Base-by-base conservation (phyloP, 306 rosid genomes). In the Fragaria iinumae region DNA sequence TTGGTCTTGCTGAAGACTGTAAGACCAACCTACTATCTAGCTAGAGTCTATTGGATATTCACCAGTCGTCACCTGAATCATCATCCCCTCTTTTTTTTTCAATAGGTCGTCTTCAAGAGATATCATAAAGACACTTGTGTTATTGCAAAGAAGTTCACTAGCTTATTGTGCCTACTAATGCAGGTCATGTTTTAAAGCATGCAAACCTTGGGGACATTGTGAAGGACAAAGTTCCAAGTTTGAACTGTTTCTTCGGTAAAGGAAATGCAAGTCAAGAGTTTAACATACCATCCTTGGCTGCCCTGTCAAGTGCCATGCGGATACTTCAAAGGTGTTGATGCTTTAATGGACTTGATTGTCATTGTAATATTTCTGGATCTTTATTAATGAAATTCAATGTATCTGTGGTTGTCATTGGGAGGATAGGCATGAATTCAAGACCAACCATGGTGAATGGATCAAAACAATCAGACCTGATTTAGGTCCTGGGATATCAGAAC, bases 401-500 rank as follows among this genome's bases (percentile, higher is more conserved):
- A 56, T 25, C 57, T 32, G 29, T 49, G 52, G 12, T 45, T 48
- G 49, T 74, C 69, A 59, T 80, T 56, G 77, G 69, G 78, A 68
- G 74, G 38, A 1, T 56, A 92, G 99, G 88, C 83, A 83, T 73
- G 97, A 95, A 55, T 86, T 95, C 89, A 95, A 90, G 89, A 89
- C 72, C 73, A 95, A 90, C 79, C 99, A 95, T 63, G 87, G 86
- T 20, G 88, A 89, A 84, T 92, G 99, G 99, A 20, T 95, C 49
- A 80, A 18, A 10, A 79, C 86, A 14, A 88, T 84, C 78, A 88
- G 87, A 80, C 97, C 99, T 59, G 72, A 89, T 71, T 65, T 95
- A 62, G 96, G 97, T 81, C 97, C 99, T 10, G 92, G 93, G 60
- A 88, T 86, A 79, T 84, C 88, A 67, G 96, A 92, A 79, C 96